phyloP scores from a whole-genome alignment of 2,329 filamentous ascomycete genomes.

The Aureobasidium sp. region DNA sequence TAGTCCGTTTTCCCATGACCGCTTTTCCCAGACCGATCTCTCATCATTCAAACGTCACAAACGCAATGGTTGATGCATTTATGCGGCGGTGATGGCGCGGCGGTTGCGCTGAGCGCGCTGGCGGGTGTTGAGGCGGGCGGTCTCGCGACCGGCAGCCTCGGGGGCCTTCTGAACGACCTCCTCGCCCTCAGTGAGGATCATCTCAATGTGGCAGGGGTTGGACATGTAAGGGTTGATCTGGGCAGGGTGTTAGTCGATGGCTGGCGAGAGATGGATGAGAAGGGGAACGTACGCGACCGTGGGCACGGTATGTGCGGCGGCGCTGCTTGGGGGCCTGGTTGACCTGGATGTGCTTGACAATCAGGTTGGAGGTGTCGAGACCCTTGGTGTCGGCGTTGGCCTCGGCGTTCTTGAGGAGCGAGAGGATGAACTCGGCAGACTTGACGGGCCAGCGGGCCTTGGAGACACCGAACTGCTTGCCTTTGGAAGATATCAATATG shows the following conservation, averaged over 20 bases:
- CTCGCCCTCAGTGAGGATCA: conserved; percentile 96
- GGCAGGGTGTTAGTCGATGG: not conserved
- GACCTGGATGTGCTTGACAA: conserved; percentile 99
- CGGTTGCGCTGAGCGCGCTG: conserved; percentile 71
- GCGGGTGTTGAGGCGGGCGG: conserved; percentile 70
- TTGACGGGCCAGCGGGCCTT: conserved; percentile 99
- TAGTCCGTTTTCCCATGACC: conserved; percentile 6
- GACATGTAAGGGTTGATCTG: conserved; percentile 99
- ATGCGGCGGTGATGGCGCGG: conserved; percentile 49
- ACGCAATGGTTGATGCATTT: conserved; percentile 16
- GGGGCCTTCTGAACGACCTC: conserved; percentile 91
- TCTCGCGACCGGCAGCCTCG: conserved; percentile 49
- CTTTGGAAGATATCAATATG: conserved; percentile 43
- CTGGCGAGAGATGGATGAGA: not conserved
- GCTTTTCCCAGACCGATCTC: conserved; percentile 10
- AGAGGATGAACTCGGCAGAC: conserved; percentile 96
- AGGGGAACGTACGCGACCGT: conserved; percentile 86
- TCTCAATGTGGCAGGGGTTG: conserved; percentile 99
- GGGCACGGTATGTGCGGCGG: conserved; percentile 98
- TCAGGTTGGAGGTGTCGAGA: conserved; percentile 91
- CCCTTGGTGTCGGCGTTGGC: conserved; percentile 96
- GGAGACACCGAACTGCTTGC: conserved; percentile 98
- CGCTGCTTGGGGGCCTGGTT: conserved; percentile 99
- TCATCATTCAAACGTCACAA: not conserved
- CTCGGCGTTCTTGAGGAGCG: conserved; percentile 95